Base-by-base conservation (phyloP, 2,329 filamentous ascomycete species). In the Sporothrix humicola region DNA sequence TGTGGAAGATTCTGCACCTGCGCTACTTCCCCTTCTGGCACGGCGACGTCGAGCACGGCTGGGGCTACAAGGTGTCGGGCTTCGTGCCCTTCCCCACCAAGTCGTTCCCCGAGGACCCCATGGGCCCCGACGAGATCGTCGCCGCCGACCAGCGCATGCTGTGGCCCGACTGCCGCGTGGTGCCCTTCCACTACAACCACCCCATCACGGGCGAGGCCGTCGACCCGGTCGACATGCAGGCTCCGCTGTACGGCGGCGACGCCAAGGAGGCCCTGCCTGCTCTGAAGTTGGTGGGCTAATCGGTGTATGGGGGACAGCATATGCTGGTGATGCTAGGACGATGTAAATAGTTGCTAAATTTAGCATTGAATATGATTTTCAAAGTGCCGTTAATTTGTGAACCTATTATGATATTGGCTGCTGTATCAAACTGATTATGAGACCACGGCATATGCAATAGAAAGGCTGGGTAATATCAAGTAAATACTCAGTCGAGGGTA, bases 11-110 rank as follows among this genome's bases (percentile, higher is more conserved):
- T 31, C 85, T 86, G 79, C 81, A 84, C 48, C 83, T 87, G 75
- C 83, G 85, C 58, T 88, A 88, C 78, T 88, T 88, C 77, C 86
- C 87, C 0, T 88, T 88, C 79, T 89, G 87, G 87, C 87, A 88
- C 78, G 84, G 82, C 75, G 83, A 85, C 42, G 85, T 86, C 73
- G 85, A 86, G 78, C 83, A 83, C 56, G 87, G 87, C 48, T 88
- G 87, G 87, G 81, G 83, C 2, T 82, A 86, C 77, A 88, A 86
- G 54, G 84, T 85, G 78, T 82, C 84, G 69, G 86, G 87, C 69
- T 88, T 87, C 77, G 79, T 88, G 4, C 86, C 86, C 2, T 87
- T 86, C 80, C 83, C 85, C 56, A 84, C 79, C 0, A 82, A 77
- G 75, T 84, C 82, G 2, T 88, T 80, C 75, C 86, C 85, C 0